Evolutionary conservation across 2,329 filamentous ascomycete genomes (phyloP), one percentile per base, ranked within the genome.

Genomic region (Bretziella fagacearum): DNA sequence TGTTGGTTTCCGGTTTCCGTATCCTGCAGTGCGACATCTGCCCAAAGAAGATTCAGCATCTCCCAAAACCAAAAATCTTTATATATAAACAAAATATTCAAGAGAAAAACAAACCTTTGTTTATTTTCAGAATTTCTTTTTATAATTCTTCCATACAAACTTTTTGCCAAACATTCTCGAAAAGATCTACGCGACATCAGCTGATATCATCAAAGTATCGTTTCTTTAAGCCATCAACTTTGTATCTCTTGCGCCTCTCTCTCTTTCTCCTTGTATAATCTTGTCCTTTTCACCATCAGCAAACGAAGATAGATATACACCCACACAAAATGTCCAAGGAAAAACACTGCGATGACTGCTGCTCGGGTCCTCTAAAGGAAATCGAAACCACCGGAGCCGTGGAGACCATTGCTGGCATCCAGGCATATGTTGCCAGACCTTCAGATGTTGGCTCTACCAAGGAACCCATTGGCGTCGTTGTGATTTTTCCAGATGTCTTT

Each of bases 401-500:
- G n/a, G 51, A 53, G 42, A 54, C 52, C 30, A 49, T 57, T 43
- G 47, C 53, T 46, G 54, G 54, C 17, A 51, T 56, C 27, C 51
- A 50, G 25, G 56, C 55, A 7, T 58, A 58, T 40, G 54, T 57
- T 42, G 54, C 55, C 18, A 51, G 50, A 17, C 55, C 55, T 6
- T 36, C 46, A 13, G 45, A 52, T 23, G 53, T 46, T 4, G 47
- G 44, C 15, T 42, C 44, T 10, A 18, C 33, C 17, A 44, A 32
- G 13, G 43, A 48, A 22, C 51, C 61, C 11, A 64, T 64, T 29
- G 69, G 62, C 10, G 65, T 70, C 51, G 58, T 74, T 17, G 64
- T 74, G 33, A 63, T 73, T 51, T 59, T 74, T 22, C 63, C 70
- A 0, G 71, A 74, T 54, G 64, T 64, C 1, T 73, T 74, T 52